Evolutionary conservation across 2,329 filamentous ascomycete genomes (phyloP).

Genomic region (Sporothrix humicola): DNA sequence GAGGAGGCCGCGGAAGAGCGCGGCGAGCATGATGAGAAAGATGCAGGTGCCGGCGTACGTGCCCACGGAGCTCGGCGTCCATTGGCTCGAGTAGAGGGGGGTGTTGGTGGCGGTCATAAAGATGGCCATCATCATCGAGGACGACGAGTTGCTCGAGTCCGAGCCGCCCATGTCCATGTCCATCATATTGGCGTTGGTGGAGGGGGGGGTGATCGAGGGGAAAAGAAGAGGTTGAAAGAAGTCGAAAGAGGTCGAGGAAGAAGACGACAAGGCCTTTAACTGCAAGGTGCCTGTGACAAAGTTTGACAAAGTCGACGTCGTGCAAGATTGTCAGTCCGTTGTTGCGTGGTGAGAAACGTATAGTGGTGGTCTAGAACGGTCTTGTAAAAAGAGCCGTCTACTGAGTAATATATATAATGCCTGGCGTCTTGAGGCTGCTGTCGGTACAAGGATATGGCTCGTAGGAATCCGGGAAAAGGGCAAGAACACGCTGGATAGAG

Average conservation of each 20-base stretch:
- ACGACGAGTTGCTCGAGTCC: constrained; percentile 34
- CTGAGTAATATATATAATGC: no score
- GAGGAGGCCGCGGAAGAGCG: constrained; percentile 71
- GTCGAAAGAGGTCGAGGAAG: background rate
- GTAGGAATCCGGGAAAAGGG: background rate
- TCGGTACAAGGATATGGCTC: background rate
- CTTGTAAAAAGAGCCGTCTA: background rate
- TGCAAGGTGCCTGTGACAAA: background rate
- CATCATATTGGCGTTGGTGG: constrained; percentile 21
- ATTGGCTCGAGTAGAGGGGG: constrained; percentile 65
- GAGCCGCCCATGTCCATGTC: constrained; percentile 33
- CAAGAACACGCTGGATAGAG: background rate
- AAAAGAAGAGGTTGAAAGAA: background rate
- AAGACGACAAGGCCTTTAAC: background rate
- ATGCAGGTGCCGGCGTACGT: constrained; percentile 89
- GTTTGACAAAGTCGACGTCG: background rate
- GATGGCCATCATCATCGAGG: constrained; percentile 34
- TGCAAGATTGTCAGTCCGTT: no score
- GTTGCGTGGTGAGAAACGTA: background rate
- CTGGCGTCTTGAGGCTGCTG: background rate
- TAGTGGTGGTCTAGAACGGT: background rate
- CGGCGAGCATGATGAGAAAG: constrained; percentile 80
- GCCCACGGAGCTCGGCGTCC: constrained; percentile 74
- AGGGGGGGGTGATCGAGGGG: background rate
- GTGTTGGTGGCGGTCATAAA: constrained; percentile 65